Evolutionary conservation across 805 yeast species (phyloP).

Genomic region (Schizosaccharomyces japonicus): DNA sequence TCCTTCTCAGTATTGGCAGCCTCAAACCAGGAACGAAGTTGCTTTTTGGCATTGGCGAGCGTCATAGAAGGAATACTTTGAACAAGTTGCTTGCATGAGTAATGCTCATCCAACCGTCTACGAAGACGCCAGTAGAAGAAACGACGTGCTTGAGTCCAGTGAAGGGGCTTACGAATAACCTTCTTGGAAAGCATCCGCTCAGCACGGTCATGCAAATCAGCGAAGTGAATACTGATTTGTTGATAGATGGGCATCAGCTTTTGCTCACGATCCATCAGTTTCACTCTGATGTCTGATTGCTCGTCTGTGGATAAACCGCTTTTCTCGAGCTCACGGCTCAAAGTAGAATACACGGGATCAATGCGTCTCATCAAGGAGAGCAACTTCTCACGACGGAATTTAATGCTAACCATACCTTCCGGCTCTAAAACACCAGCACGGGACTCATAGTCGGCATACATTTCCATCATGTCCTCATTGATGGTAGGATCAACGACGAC

Average conservation of each 20-base stretch:
- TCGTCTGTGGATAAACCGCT: constrained; percentile 33
- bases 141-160: constrained; percentile 75
- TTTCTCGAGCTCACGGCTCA: constrained; percentile 34
- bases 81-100: constrained; percentile 50
- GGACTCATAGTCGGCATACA: constrained; percentile 90
- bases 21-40: background rate
- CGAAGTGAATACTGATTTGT: constrained; percentile 85
- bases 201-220: constrained; percentile 91
- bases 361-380: constrained; percentile 77
- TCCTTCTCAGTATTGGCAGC: background rate
- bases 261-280: constrained; percentile 58
- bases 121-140: constrained; percentile 97
- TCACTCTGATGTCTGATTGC: constrained; percentile 35
- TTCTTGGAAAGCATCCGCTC: constrained; percentile 95
- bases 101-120: constrained; percentile 83
- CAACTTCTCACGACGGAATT: constrained; percentile 82
- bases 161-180: constrained; percentile 58
- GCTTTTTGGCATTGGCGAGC: background rate
- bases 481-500: constrained; percentile 98
- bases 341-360: constrained; percentile 48
- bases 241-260: constrained; percentile 64
- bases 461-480: constrained; percentile 92
- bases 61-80: constrained; percentile 22
- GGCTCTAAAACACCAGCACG: constrained; percentile 98
- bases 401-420: constrained; percentile 97